A percentile compares a stretch with the other conserved stretches of the same genome.
Evolutionary conservation across 352 stramenopile species (phyloP).

Genomic region (Phytophthora hybrid): DNA sequence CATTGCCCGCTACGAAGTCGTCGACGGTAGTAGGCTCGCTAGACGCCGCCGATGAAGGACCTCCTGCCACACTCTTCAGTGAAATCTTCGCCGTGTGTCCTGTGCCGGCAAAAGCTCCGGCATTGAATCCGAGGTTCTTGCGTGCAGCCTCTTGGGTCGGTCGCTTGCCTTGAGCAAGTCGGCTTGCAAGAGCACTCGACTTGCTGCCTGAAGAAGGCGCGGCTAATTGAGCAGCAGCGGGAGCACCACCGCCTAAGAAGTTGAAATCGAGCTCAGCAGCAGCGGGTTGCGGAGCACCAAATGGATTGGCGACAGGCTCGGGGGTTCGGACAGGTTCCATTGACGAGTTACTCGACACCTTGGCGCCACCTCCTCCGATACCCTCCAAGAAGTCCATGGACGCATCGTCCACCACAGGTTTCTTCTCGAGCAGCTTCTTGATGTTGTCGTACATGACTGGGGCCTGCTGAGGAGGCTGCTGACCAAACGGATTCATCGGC

Average conservation of each 20-base stretch:
- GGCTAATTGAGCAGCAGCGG: conserved; percentile 16
- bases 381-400: conserved; percentile 78
- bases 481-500: conserved; percentile 37
- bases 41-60: neutral
- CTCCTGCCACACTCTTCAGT: conserved; percentile 60
- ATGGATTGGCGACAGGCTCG: conserved; percentile 27
- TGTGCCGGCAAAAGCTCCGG: conserved; percentile 54
- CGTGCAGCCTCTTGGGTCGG: conserved; percentile 79
- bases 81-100: conserved; percentile 55
- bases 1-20: conserved; percentile 57
- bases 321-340: conserved; percentile 24
- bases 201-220: conserved; percentile 43
- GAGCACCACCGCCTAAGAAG: conserved; percentile 15
- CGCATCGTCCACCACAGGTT: conserved; percentile 63
- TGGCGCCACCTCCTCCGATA: conserved; percentile 40
- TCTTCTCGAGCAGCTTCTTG: conserved; percentile 84
- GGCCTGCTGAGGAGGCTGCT: conserved; percentile 44
- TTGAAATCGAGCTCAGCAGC: conserved; percentile 33
- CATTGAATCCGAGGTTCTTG: conserved; percentile 66
- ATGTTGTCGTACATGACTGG: conserved; percentile 87
- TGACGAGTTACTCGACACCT: conserved; percentile 16
- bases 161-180: conserved; percentile 65
- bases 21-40: conserved; percentile 55
- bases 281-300: conserved; percentile 20
- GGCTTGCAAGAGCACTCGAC: conserved; percentile 69